Base-by-base conservation (phyloP, 2,329 filamentous ascomycete genomes). In the Clarireedia paspali region DNA sequence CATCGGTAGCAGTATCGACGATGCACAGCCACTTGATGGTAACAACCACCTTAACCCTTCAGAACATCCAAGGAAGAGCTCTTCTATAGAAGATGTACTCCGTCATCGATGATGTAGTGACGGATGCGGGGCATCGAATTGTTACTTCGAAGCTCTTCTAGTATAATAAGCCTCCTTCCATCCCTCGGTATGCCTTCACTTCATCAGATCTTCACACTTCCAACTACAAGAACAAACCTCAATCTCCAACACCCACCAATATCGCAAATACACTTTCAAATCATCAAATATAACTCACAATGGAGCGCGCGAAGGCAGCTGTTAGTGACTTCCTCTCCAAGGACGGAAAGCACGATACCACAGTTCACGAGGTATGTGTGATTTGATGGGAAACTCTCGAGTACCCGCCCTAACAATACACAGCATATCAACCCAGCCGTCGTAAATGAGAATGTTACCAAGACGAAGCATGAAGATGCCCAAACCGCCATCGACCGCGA, bases 321-420 rank as follows among this genome's bases (percentile, higher is more conserved):
- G 77, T 88, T 64, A 72, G 73, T 47, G 77, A 78, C 66, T 84
- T 88, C 73, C 77, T 85, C 63, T 74, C 70, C 67, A 77, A 78
- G 63, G 74, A 81, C 56, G 84, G 84, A 56, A 80, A 87, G 60
- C 78, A 87, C 63, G 81, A 85, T 65, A 89, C 85, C n/a, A 84
- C 80, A 14, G 82, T 89, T 4, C 80, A 88, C 59, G 82, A 88
- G 70, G 67, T 64, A 59, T 20, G 60, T 9, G 23, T 30, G 26
- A n/a, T 45, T 15, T 14, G 5, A 7, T 23, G 40, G 10, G 6
- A 27, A 15, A 34, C 30, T 5, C 17, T 47, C 36, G 26, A 17
- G 36, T 38, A 9, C 39, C 23, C 6, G 23, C 20, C 5, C 57
- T 59, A 50, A 57, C 50, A 47, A 23, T 50, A 7, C 44, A 6